Base-by-base conservation (phyloP, 768 basidiomycete genomes). In the Termitomyces sp. region DNA sequence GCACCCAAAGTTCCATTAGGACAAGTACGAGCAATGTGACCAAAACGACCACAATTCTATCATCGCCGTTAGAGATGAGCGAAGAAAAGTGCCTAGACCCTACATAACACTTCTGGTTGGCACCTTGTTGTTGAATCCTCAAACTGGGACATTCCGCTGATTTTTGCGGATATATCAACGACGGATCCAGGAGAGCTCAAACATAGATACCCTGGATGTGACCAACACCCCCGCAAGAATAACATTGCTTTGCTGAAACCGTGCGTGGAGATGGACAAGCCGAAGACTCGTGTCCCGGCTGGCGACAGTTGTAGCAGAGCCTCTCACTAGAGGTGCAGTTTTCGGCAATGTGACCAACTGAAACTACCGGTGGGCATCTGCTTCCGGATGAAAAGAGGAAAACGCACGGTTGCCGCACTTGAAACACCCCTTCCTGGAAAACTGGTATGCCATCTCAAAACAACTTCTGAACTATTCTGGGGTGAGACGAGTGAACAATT, bases 301-400 rank as follows among this genome's bases (percentile, higher is more conserved):
- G 89, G 62, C 91, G 86, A 71, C 94, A 96, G 69, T 95, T 96
- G 75, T 94, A 96, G 75, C 94, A 96, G 58, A 96, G 82, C 64
- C 91, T 84, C 70, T 90, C 84, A 65, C 89, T 89, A 61, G 90
- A 91, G 46, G 91, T 81, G 69, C 93, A 96, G 65, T 87, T 89
- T 78, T 93, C 91, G 65, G 93, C 93, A 66, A 95, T 90, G 71
- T 96, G 93, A 48, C 93, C 93, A 68, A 94, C 93, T 94, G 63
- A 28, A 41, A 56, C 50, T 38, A 52, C 62, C 37, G 55, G 51
- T 62, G 17, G 33, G 30, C 2, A 46, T 49, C 47, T 40, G 53
- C 12, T 45, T 43, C 15, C n/a, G 4, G n/a, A 12, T 31, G 10
- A 45, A 40, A 46, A 54, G 30, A 57, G 6, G 19, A 38, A 51